phyloP scores from a whole-genome alignment of 768 basidiomycete genomes.

The Trametes elegans region DNA sequence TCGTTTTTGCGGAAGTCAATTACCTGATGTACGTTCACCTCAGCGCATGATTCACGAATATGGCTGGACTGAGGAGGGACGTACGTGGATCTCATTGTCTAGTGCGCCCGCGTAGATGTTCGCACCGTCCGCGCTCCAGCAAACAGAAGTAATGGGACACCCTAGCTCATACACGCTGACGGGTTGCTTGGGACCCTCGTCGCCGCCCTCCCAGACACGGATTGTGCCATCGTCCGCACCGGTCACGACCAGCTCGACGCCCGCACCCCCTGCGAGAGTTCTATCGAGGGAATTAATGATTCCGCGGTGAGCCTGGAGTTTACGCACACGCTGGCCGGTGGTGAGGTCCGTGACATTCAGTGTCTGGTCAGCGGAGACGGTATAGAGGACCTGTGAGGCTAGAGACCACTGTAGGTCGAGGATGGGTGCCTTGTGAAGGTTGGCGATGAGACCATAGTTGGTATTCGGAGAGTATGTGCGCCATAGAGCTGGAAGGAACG shows the following conservation, averaged over 20 bases:
- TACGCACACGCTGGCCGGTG: conserved; percentile 77
- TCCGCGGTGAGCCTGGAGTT: conserved; percentile 86
- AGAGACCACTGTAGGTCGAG: conserved; percentile 92
- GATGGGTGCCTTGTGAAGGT: conserved; percentile 86
- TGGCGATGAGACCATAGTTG: conserved; percentile 86
- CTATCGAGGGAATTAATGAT: conserved; percentile 90
- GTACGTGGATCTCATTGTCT: conserved; percentile 94
- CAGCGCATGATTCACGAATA: conserved; percentile 4
- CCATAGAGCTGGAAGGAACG: conserved; percentile 66
- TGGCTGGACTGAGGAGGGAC: conserved; percentile 29
- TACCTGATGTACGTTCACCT: conserved; percentile 65
- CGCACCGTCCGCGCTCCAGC: conserved; percentile 90
- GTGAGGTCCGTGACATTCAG: conserved; percentile 75
- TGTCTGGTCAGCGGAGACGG: conserved; percentile 88
- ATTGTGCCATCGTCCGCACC: conserved; percentile 93
- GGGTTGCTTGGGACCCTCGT: conserved; percentile 67
- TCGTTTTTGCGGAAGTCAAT: conserved; percentile 87
- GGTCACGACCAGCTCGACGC: conserved; percentile 81
- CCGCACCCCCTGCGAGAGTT: conserved; percentile 80
- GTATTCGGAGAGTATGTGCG: conserved; percentile 88
- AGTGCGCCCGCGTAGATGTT: conserved; percentile 88
- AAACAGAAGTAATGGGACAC: conserved; percentile 89
- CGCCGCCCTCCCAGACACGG: conserved; percentile 86
- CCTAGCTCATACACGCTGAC: conserved; percentile 82
- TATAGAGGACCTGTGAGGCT: conserved; percentile 67